Percentiles rank a stretch among this genome's conserved stretches.
Conservation (phyloP, 2,329 filamentous ascomycete genomes). For the Cladorrhinum sp. region DNA sequence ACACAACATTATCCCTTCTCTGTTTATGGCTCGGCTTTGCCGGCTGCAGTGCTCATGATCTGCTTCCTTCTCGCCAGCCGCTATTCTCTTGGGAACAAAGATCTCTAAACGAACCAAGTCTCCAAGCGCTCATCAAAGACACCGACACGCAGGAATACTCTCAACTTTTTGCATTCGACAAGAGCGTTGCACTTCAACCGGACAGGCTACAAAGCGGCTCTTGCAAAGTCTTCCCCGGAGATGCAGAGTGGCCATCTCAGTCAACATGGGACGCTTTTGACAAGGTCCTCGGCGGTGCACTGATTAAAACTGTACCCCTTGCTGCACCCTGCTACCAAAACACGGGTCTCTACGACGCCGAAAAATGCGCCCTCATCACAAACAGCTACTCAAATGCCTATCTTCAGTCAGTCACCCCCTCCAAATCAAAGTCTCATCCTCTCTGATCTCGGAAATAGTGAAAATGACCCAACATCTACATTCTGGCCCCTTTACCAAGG, state of each 20-base stretch:
- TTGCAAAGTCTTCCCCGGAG: conserved; percentile 37
- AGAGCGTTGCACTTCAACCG: neutral
- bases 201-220: neutral
- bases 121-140: neutral
- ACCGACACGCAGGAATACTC: neutral
- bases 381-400: conserved; percentile 6
- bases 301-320: conserved; percentile 51
- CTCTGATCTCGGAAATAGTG: conserved; percentile 8
- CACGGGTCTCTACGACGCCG: conserved; percentile 38
- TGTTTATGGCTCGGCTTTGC: neutral
- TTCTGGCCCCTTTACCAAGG: conserved; percentile 31
- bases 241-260: conserved; percentile 50
- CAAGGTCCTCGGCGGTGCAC: conserved; percentile 45
- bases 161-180: neutral
- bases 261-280: conserved; percentile 50
- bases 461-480: conserved; percentile 34
- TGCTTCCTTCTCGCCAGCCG: neutral
- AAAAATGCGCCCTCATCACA: conserved; percentile 38
- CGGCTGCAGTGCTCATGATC: neutral
- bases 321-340: conserved; percentile 49
- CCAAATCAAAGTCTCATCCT: conserved; percentile 8
- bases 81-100: conserved; percentile 1
- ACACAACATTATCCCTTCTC: neutral
- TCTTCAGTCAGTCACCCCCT: conserved; percentile 3
- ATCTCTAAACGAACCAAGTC: neutral